Conservation (phyloP, 345 rosid genomes). For the Aegle marmelos region DNA sequence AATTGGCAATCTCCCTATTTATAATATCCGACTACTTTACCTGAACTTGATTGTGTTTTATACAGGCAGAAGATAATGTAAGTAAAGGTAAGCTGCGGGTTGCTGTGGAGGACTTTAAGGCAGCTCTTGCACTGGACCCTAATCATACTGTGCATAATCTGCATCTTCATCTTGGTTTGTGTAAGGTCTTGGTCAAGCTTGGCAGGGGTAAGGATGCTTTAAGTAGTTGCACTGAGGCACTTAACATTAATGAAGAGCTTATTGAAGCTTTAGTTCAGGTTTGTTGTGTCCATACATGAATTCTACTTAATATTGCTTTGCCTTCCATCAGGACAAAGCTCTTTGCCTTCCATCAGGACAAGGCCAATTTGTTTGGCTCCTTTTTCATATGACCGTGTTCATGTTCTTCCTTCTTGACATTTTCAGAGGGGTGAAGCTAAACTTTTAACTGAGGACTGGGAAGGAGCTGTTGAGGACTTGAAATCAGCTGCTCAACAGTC, state of each 20-base stretch:
- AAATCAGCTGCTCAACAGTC: constrained; percentile 80
- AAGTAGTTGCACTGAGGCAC: constrained; percentile 78
- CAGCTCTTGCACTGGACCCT: constrained; percentile 84
- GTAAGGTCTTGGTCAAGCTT: constrained; percentile 86
- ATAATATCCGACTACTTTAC: neutral
- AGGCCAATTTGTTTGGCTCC: neutral
- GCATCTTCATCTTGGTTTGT: constrained; percentile 90
- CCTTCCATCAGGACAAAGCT: neutral
- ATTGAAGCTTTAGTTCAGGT: constrained; percentile 93
- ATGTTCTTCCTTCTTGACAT: constrained; percentile 4
- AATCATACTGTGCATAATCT: constrained; percentile 80
- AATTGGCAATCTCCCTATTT: too few relatives aligned
- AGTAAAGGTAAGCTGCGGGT: constrained; percentile 85
- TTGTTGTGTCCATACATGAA: constrained; percentile 15
- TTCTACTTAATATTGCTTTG: neutral
- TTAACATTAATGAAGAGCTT: constrained; percentile 75
- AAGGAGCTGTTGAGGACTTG: constrained; percentile 94
- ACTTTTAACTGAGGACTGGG: constrained; percentile 91
- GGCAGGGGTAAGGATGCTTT: constrained; percentile 95
- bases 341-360: neutral
- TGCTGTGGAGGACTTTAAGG: constrained; percentile 88
- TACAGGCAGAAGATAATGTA: constrained; percentile 91
- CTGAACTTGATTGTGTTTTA: constrained; percentile 13
- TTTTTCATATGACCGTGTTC: neutral
- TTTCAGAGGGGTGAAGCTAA: constrained; percentile 93